phyloP scores from a whole-genome alignment of 2,329 filamentous ascomycete genomes.

The Sporothrix curviconia region DNA sequence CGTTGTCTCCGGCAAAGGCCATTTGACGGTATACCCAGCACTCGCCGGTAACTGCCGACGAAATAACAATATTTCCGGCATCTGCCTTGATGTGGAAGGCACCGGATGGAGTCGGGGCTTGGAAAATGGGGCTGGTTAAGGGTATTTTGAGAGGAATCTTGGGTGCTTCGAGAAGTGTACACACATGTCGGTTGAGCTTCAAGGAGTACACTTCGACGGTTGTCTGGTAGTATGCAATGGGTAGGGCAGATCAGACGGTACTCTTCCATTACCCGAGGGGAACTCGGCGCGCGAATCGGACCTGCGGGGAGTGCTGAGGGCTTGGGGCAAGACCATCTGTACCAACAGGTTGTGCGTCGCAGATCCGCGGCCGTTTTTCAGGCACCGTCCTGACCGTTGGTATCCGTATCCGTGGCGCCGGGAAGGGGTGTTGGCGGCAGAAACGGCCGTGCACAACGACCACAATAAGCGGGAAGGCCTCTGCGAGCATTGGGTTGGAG shows the following conservation, averaged over 20 bases:
- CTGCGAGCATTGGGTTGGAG: slow-evolving; percentile 41
- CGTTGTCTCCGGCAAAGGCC: slow-evolving; percentile 35
- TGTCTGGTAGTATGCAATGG: slow-evolving; percentile 67
- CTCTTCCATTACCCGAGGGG: neutral
- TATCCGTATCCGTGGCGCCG: neutral
- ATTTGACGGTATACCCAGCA: slow-evolving; percentile 67
- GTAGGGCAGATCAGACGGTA: slow-evolving; percentile 17
- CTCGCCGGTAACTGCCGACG: slow-evolving; percentile 79
- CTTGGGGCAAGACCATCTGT: neutral
- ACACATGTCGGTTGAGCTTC: slow-evolving; percentile 62
- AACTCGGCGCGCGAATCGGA: slow-evolving; percentile 20
- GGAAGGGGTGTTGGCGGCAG: slow-evolving; percentile 33
- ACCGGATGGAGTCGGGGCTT: slow-evolving; percentile 63
- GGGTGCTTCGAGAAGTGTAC: slow-evolving; percentile 66
- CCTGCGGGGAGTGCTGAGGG: neutral
- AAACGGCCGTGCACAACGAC: slow-evolving; percentile 71
- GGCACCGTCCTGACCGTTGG: slow-evolving; percentile 20
- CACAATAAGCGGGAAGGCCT: slow-evolving; percentile 66
- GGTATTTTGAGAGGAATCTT: slow-evolving; percentile 53
- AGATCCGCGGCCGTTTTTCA: neutral
- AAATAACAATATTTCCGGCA: slow-evolving; percentile 63
- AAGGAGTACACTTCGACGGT: slow-evolving; percentile 85
- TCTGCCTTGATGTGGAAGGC: slow-evolving; percentile 69
- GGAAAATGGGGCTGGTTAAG: slow-evolving; percentile 56
- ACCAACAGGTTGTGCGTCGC: neutral